Evolutionary conservation across 345 rosid genomes (phyloP).

Genomic region (Atalantia buxifolia): DNA sequence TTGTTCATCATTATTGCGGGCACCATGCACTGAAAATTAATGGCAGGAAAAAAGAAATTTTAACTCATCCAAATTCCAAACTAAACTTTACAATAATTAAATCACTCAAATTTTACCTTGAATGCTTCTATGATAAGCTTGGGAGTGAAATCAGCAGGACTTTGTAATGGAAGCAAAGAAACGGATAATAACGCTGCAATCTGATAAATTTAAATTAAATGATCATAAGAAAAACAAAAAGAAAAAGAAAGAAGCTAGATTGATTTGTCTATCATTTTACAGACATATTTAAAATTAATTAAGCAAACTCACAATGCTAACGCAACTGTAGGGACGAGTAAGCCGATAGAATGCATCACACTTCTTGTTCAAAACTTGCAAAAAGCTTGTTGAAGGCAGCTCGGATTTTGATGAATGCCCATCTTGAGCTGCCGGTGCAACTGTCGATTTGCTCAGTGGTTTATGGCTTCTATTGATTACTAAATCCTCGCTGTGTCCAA

Average conservation of each 20-base stretch:
- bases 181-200: slow-evolving; percentile 23
- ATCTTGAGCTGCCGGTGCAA: not conserved
- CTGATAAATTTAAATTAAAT: not conserved
- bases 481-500: not conserved
- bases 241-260: too few species aligned
- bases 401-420: not conserved
- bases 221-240: too few species aligned
- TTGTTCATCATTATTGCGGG: not conserved
- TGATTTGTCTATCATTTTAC: too few species aligned
- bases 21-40: not conserved
- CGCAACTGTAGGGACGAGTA: slow-evolving; percentile 26
- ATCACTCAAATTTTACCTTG: not conserved
- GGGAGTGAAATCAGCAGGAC: slow-evolving; percentile 18
- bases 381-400: not conserved
- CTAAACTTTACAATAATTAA: accelerated
- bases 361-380: not conserved
- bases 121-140: slow-evolving; percentile 17
- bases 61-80: too few species aligned
- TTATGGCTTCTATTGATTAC: not conserved
- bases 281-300: accelerated
- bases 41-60: accelerated
- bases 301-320: slow-evolving; percentile 28
- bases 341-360: slow-evolving; percentile 13
- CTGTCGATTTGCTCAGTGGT: not conserved
- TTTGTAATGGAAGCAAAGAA: slow-evolving; percentile 26